Evolutionary conservation across 2,329 filamentous ascomycete genomes (phyloP).

Genomic region (Hortaea werneckii): DNA sequence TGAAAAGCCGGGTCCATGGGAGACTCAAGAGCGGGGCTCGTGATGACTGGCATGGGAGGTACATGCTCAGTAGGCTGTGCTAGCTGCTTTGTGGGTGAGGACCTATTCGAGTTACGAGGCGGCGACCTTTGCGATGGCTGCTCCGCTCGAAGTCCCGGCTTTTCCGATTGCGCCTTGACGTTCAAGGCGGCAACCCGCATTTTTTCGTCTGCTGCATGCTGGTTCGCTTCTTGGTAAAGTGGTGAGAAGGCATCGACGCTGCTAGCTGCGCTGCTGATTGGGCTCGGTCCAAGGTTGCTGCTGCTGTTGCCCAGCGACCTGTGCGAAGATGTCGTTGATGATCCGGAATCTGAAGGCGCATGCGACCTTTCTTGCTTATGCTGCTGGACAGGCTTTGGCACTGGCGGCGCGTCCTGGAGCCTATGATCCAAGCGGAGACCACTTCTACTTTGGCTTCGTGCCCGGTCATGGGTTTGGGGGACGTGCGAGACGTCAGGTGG

Average conservation of each 20-base stretch:
- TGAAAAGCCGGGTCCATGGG: constrained; percentile 23
- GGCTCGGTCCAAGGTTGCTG: constrained; percentile 21
- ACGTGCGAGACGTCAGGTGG: constrained; percentile 4
- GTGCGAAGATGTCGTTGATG: constrained; percentile 18
- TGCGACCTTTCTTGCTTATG: constrained; percentile 18
- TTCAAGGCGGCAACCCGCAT: constrained; percentile 16
- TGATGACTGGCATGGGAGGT: constrained; percentile 1
- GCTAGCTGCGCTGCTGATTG: constrained; percentile 22
- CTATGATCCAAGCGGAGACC: constrained; percentile 16
- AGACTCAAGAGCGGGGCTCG: constrained; percentile 18
- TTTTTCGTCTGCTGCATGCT: constrained; percentile 15
- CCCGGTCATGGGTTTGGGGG: constrained; percentile 2
- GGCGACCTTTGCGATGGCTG: constrained; percentile 13
- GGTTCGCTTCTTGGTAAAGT: constrained; percentile 5
- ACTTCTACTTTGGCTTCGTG: constrained; percentile 14
- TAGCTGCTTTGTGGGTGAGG: constrained; percentile 3
- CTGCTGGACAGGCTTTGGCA: constrained; percentile 20
- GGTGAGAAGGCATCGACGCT: constrained; percentile 22
- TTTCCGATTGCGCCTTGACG: constrained; percentile 12
- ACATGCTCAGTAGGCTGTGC: not conserved
- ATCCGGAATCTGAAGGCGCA: constrained; percentile 20
- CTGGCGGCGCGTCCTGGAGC: constrained; percentile 23
- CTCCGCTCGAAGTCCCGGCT: constrained; percentile 17
- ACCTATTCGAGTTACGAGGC: constrained; percentile 10
- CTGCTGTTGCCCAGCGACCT: constrained; percentile 14